phyloP scores from a whole-genome alignment of 2,329 filamentous ascomycete species.

The Ilyonectria robusta region DNA sequence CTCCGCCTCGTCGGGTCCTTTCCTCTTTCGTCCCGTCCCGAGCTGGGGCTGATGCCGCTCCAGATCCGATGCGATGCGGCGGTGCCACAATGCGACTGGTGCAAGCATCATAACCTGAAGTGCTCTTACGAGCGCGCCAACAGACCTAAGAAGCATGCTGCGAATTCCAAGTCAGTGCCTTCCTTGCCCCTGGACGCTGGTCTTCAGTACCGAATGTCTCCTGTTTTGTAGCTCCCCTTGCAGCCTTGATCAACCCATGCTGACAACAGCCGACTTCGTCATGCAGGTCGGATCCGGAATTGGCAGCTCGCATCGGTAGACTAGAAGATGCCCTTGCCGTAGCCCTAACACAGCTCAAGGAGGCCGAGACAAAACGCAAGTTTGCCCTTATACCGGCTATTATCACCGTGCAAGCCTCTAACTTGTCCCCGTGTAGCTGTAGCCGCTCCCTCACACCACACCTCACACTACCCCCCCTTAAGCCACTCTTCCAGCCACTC shows the following conservation, averaged over 20 bases:
- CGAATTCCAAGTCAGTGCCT: background rate
- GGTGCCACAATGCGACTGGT: slow-evolving; percentile 6
- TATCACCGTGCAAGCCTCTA: background rate
- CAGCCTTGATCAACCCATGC: background rate
- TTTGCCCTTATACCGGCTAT: too few relatives aligned
- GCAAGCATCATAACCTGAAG: background rate
- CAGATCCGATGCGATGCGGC: slow-evolving; percentile 5
- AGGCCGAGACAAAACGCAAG: background rate
- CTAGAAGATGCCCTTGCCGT: background rate
- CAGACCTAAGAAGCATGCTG: background rate
- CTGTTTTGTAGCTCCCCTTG: background rate
- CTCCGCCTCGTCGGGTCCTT: background rate
- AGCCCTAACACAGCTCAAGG: background rate
- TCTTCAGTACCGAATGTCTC: background rate
- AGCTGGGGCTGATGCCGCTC: background rate
- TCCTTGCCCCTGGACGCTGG: background rate
- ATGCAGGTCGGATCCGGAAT: background rate
- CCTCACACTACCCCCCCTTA: background rate
- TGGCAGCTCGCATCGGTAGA: background rate
- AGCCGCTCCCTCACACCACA: background rate
- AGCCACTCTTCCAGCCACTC: background rate
- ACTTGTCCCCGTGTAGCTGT: background rate
- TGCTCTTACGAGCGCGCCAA: slow-evolving; percentile 4
- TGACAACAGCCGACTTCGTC: background rate
- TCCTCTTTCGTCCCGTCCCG: background rate